Conservation (phyloP, 345 rosid species). For the Lagerstroemia speciosa region DNA sequence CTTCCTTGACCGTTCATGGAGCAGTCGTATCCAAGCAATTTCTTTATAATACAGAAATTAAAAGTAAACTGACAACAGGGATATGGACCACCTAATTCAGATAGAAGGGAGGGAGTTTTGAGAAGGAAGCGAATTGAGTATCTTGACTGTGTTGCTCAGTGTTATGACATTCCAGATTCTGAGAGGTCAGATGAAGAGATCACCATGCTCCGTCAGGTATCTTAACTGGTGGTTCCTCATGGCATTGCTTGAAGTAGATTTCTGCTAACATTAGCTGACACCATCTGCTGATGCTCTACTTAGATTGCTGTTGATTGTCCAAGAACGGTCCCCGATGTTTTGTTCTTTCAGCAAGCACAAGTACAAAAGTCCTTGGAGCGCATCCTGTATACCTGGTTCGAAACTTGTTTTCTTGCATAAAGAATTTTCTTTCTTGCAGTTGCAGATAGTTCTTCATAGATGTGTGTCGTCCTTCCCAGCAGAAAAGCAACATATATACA, state of each 20-base stretch:
- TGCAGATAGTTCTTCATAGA: background rate
- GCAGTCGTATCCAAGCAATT: background rate
- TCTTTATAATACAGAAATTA: slow-evolving; percentile 27
- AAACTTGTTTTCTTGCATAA: slow-evolving; percentile 5
- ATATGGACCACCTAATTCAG: slow-evolving; percentile 99
- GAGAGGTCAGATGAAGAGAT: slow-evolving; percentile 98
- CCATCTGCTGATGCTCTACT: slow-evolving; percentile 6
- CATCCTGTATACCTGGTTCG: slow-evolving; percentile 93
- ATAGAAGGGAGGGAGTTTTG: slow-evolving; percentile 90
- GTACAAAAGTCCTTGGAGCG: slow-evolving; percentile 98
- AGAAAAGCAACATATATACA: background rate
- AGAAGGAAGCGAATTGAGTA: slow-evolving; percentile 87
- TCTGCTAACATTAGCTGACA: background rate
- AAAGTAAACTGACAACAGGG: slow-evolving; percentile 96
- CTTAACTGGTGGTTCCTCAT: slow-evolving; percentile 8
- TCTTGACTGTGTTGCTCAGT: slow-evolving; percentile 89
- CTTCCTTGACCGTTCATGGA: background rate
- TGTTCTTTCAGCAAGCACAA: slow-evolving; percentile 88
- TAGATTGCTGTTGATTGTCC: slow-evolving; percentile 99
- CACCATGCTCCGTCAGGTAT: slow-evolving; percentile 95
- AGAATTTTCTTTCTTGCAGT: background rate
- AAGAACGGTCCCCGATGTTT: slow-evolving; percentile 90
- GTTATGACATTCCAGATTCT: slow-evolving; percentile 89
- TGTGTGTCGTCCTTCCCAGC: background rate
- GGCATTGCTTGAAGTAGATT: background rate